Conservation (phyloP, 371 early-diverging fungal genomes). For the Mucor sp. region DNA sequence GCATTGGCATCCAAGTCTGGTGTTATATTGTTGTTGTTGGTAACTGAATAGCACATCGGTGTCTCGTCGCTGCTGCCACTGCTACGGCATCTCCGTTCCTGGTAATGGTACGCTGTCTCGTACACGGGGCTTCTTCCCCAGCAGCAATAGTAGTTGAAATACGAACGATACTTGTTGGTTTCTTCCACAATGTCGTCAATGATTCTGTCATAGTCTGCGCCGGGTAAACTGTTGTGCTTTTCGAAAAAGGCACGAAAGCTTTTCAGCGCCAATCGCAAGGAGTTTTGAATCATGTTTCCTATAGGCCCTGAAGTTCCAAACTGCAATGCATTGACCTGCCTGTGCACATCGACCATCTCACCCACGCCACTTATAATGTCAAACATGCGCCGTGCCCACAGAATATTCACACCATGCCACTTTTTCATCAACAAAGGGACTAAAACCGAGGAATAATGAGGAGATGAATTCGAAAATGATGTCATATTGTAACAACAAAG, state of each 20-base stretch:
- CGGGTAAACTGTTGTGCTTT: not conserved
- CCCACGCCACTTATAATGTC: conserved; percentile 21
- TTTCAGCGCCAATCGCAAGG: conserved; percentile 16
- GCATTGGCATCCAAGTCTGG: not conserved
- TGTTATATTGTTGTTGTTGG: not conserved
- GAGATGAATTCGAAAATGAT: not conserved
- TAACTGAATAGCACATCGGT: not conserved
- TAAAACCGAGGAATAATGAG: not conserved
- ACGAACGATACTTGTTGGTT: conserved; percentile 26
- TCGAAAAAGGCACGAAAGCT: conserved; percentile 18
- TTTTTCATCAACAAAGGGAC: conserved; percentile 23
- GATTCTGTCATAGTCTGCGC: not conserved
- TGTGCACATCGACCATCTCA: conserved; percentile 36
- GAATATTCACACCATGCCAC: conserved; percentile 27
- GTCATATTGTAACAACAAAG: not conserved
- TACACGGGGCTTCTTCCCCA: conserved; percentile 44
- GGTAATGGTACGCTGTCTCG: conserved; percentile 3
- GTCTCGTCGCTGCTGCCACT: not conserved
- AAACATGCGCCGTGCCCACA: conserved; percentile 27
- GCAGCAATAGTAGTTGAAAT: conserved; percentile 33
- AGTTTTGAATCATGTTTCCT: conserved; percentile 16
- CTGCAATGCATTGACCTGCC: conserved; percentile 20
- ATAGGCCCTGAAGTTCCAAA: conserved; percentile 23
- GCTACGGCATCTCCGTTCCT: not conserved
- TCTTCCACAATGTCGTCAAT: conserved; percentile 19